These are phyloP conservation scores for Thinopyrum elongatum DNA, from an alignment of 176 grass and related monocot species.

Conservation along the genomic window DNA sequence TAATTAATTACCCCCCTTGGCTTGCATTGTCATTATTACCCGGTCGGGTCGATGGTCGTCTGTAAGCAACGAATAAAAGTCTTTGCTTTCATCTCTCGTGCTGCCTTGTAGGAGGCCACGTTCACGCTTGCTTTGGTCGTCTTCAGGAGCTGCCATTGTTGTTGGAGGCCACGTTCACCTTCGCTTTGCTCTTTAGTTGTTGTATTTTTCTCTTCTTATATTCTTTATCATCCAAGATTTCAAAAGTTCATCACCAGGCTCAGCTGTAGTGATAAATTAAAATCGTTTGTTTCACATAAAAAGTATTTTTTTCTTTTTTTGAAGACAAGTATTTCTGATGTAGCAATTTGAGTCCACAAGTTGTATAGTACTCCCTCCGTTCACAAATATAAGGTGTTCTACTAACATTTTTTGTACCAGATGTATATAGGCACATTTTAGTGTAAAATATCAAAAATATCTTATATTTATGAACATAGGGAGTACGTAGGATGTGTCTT, in stretches of 20 bases:
- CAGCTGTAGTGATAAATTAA: background rate
- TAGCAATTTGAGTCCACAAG: background rate
- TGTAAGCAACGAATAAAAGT: background rate
- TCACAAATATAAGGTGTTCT: background rate
- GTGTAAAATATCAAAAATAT: no score
- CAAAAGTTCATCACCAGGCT: background rate
- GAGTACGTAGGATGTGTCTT: no score
- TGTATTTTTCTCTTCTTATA: background rate
- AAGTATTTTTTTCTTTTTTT: background rate
- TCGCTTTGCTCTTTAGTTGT: background rate
- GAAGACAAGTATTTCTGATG: background rate
- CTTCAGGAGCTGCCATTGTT: background rate
- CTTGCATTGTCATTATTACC: background rate
- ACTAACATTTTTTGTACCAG: no score
- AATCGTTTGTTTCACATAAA: background rate
- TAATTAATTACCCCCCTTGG: background rate
- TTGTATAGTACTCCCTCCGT: background rate
- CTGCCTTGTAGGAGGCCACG: background rate
- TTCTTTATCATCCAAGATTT: background rate
- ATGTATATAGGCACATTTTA: no score
- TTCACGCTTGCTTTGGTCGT: background rate
- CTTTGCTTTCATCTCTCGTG: background rate
- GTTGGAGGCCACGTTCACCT: background rate
- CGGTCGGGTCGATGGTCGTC: background rate
- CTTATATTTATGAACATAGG: no score